Evolutionary conservation across 345 rosid species (phyloP).

Genomic region (Firmiana major): DNA sequence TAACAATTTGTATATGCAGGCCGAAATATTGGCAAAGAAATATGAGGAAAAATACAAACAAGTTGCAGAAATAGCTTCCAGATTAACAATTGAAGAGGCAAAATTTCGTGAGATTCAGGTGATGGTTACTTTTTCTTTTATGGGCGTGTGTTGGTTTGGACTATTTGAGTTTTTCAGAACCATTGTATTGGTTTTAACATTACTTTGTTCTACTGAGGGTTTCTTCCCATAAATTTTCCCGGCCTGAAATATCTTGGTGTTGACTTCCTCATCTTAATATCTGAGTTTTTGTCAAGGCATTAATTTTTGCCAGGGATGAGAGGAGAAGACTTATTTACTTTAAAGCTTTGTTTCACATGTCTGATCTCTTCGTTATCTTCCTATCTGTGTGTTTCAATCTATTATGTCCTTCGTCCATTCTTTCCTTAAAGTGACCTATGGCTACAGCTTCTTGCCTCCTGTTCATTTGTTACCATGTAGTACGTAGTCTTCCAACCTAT

Average conservation of each 20-base stretch:
- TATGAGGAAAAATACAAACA: slow-evolving; percentile 98
- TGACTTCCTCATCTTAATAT: not conserved
- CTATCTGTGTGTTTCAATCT: not conserved
- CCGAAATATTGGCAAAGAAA: slow-evolving; percentile 79
- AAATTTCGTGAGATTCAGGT: slow-evolving; percentile 93
- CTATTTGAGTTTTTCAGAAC: not conserved
- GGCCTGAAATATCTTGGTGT: not conserved
- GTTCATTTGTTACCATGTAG: not conserved
- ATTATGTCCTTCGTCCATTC: not conserved
- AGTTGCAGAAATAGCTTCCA: slow-evolving; percentile 92
- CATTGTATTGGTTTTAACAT: not conserved
- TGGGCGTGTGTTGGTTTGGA: not conserved
- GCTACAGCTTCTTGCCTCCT: not conserved
- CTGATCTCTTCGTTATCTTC: not conserved
- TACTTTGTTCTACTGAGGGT: not conserved
- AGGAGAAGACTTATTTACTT: not conserved
- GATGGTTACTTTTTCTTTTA: slow-evolving; percentile 9
- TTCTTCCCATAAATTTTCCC: not conserved
- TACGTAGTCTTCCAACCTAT: not conserved
- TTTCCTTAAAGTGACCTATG: not conserved
- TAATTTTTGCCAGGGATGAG: not conserved
- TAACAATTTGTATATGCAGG: slow-evolving; percentile 47
- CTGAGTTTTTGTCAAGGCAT: not conserved
- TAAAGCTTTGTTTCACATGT: not conserved
- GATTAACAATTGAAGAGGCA: slow-evolving; percentile 92